Base-by-base conservation (phyloP, 345 rosid genomes). In the Viola odorata region DNA sequence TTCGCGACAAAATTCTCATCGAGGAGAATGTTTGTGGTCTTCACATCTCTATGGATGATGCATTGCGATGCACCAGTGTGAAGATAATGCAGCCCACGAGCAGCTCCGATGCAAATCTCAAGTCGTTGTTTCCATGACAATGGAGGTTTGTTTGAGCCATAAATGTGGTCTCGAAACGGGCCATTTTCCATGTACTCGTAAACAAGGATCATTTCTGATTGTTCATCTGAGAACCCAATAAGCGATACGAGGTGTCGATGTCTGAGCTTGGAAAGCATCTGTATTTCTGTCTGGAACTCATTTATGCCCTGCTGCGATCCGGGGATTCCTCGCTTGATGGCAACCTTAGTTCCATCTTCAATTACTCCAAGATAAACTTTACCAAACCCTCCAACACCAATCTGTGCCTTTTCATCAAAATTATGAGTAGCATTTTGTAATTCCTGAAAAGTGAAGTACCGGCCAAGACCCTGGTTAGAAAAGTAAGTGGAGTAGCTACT, bases 101-200 rank as follows among this genome's bases (percentile, higher is more conserved):
- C 94, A 16, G 96, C 81, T 3, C 94, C 94, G 0, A 91, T 88
- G 72, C 91, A 91, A 39, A 88, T 83, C 53, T 91, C 94, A 5
- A 86, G 80, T 64, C 96, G 69, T 68, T 88, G 86, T 79, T 84
- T 88, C 96, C 96, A 91, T 0, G 96, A 76, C 69, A 86, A 60
- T 14, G 82, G 73, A 56, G 82, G 73, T 44, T 69, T 63, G 63
- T 75, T 74, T 0, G 88, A 72, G 45, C 91, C 89, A 48, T 91
- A 86, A 44, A 91, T 65, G 74, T 91, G 96, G 60, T 91, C 96
- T 0, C 91, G 91, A 10, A 86, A 63, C 0, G 96, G 95, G 9
- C 97, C 96, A 37, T 91, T 86, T 16, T 84, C 78, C 97, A 91
- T 88, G 78, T 75, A 85, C 75, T 86, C 91, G 9, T 91, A 91